Base-by-base conservation (phyloP, 768 basidiomycete genomes). In the Termitomyces sp. region DNA sequence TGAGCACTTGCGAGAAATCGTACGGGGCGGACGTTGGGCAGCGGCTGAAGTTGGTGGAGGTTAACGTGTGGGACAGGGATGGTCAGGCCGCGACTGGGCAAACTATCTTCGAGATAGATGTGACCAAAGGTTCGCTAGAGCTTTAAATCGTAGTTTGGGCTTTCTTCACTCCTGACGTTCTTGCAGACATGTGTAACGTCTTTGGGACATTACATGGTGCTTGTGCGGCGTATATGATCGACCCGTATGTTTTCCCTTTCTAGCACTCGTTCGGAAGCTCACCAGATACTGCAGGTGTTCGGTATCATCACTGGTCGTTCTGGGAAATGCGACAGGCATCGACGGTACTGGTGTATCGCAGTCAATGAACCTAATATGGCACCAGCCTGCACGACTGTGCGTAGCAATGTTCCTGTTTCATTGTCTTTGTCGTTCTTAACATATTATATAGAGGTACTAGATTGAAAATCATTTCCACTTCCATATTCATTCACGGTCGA, bases 101-200 rank as follows among this genome's bases (percentile, higher is more conserved):
- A 59, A 73, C 72, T 0, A 63, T 77, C 2, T 71, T 75, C 27
- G 77, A 81, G 60, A 69, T 77, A 6, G 68, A 68, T 4, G 71
- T 80, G 9, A 68, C 68, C 4, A 59, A 68, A 68, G 76, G 77
- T 74, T 54, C 38, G 67, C 49, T 10, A 32, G 12, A 29, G n/a
- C n/a, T 12, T 2, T 25, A 14, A 2, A 31, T n/a, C 10, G 3
- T 37, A 37, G 1, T 31, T 9, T 7, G 5, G 23, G 19, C n/a
- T n/a, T 46, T 11, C 27, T 56, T 17, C 45, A 42, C 11, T 38
- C 47, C n/a, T 35, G 10, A 35, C 16, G 23, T 10, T 9, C 5
- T 53, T 55, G 29, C 34, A 85, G 84, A 84, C 53, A 85, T 86
- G 83, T 71, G 82, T 58, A 85, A 85, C 49, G 62, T 72, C 16